Base-by-base conservation (phyloP, 192 early-diverging fungal species). In the Gaertneriomyces semiglobifer region DNA sequence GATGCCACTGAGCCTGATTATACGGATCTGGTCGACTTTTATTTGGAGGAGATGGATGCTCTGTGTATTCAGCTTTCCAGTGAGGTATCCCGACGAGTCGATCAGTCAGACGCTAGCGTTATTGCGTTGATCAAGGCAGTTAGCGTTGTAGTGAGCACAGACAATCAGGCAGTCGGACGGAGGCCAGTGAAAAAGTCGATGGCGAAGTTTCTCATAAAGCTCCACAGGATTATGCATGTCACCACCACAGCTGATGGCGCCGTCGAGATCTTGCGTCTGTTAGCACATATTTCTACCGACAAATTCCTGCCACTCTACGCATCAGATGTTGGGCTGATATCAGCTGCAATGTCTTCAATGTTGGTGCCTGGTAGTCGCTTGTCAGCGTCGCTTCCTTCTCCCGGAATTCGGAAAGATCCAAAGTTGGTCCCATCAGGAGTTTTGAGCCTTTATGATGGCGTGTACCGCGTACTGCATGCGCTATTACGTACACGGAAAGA, bases 391-490 rank as follows among this genome's bases (percentile, higher is more conserved):
- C 62, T 10, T 25, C 58, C 14, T 55, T 44, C 40, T 8, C 25
- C 19, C 6, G 12, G 54, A 66, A 53, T 10, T 39, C n/a, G 19
- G 59, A 33, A 44, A 10, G 54, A 43, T 14, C 44, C 11, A 9
- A 44, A 43, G 53, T 4, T 44, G 20, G 39, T 19, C 10, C 55
- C 55, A 0, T 10, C n/a, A 51, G 5, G 53, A 19, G 77, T 76
- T 44, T 46, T 79, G 54, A 44, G 70, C 39, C 66, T 85, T 25
- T 86, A 84, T 64, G 74, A 79, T 18, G 71, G 68, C 10, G 33
- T 85, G 20, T 86, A 79, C 46, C 63, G 77, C 20, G 61, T 87
- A 8, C 60, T 89, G 43, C 67, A 73, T 10, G 78, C 78, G n/a
- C 46, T 86, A 20, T 52, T 84, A 6, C 60, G 74, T 7, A 69